Evolutionary conservation across 352 stramenopile genomes (phyloP).

Genomic region (Phytophthora ramorum): DNA sequence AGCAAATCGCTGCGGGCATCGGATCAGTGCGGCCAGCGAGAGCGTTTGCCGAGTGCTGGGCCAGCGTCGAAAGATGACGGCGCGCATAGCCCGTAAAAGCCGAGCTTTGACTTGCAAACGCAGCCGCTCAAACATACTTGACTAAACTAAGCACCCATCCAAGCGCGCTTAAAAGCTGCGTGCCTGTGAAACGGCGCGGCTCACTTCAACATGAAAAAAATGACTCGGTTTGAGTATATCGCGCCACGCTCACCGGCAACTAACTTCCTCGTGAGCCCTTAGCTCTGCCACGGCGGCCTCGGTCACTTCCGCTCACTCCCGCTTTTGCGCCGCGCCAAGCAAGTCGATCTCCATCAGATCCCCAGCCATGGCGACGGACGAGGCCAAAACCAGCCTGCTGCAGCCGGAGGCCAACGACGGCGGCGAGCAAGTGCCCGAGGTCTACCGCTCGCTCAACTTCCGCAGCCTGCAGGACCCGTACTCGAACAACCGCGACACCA

Average conservation of each 20-base stretch:
- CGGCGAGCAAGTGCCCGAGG: constrained; percentile 54
- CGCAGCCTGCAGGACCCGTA: constrained; percentile 78
- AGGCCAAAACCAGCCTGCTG: constrained; percentile 34
- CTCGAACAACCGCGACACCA: constrained; percentile 52
- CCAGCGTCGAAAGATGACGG: neutral
- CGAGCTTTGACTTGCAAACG: neutral
- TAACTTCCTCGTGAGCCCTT: neutral
- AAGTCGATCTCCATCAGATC: no score
- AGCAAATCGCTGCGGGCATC: neutral
- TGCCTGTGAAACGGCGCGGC: neutral
- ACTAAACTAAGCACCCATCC: neutral
- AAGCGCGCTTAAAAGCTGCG: neutral
- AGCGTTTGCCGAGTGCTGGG: neutral
- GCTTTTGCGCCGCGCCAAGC: constrained; percentile 2
- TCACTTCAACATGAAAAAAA: constrained; percentile 1
- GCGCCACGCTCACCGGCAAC: neutral
- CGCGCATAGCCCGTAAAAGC: neutral
- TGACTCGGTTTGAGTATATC: neutral
- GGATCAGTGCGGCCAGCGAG: neutral
- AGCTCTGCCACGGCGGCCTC: no score
- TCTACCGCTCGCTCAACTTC: constrained; percentile 73
- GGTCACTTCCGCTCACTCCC: neutral
- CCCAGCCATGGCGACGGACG: constrained; percentile 18
- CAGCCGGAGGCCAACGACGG: constrained; percentile 35
- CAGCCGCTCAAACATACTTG: neutral